Conservation (phyloP, 1,139 yeast species). For the Nadsonia starkeyi-henricii region DNA sequence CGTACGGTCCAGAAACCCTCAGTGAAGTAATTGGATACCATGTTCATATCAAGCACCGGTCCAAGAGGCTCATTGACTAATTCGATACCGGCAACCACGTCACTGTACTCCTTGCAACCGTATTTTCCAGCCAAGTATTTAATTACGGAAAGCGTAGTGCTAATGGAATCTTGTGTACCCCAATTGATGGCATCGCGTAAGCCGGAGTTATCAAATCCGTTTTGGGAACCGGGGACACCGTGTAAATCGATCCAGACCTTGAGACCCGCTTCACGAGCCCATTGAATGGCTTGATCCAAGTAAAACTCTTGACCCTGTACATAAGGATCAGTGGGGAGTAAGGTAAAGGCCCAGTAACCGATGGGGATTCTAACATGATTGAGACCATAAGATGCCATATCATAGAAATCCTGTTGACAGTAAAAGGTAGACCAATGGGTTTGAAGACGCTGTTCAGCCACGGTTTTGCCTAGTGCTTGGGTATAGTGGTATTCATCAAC, state of each 20-base stretch:
- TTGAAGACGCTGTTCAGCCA: slow-evolving; percentile 38
- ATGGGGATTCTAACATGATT: slow-evolving; percentile 83
- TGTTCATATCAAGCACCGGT: slow-evolving; percentile 42
- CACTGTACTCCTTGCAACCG: slow-evolving; percentile 48
- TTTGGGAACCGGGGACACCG: slow-evolving; percentile 96
- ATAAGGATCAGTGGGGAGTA: slow-evolving; percentile 60
- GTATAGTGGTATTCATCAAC: slow-evolving; percentile 77
- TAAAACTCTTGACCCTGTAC: slow-evolving; percentile 71
- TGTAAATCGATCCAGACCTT: slow-evolving; percentile 88
- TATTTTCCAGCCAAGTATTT: slow-evolving; percentile 39
- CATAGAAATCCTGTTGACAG: slow-evolving; percentile 55
- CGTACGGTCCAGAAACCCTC: slow-evolving; percentile 44
- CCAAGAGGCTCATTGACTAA: slow-evolving; percentile 86
- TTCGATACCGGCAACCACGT: slow-evolving; percentile 73
- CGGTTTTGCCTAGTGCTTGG: slow-evolving; percentile 44
- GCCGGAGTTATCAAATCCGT: slow-evolving; percentile 94
- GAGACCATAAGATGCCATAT: slow-evolving; percentile 53
- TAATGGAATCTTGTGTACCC: slow-evolving; percentile 39
- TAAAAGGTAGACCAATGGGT: slow-evolving; percentile 74
- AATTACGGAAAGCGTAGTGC: slow-evolving; percentile 35
- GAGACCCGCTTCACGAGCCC: slow-evolving; percentile 52
- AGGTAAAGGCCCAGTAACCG: slow-evolving; percentile 89
- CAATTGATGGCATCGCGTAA: slow-evolving; percentile 50
- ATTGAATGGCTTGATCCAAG: slow-evolving; percentile 59
- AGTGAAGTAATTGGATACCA: slow-evolving; percentile 41